These are phyloP conservation scores for Wickerhamomyces chaumierensis DNA, from an alignment of 805 yeast genomes.

Conservation along the genomic window DNA sequence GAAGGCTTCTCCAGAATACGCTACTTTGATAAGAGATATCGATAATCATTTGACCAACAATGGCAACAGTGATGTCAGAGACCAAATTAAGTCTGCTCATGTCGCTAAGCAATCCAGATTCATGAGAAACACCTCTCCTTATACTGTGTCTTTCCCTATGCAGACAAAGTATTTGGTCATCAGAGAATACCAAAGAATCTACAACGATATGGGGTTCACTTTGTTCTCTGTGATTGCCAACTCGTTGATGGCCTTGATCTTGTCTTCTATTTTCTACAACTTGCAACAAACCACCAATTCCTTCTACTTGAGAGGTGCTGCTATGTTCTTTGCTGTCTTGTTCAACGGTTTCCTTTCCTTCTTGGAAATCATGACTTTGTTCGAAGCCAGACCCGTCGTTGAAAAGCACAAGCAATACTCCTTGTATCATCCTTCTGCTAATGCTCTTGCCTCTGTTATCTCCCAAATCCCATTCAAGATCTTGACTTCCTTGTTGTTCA, in stretches of 20 bases:
- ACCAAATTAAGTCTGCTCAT: constrained; percentile 31
- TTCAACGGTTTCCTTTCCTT: constrained; percentile 53
- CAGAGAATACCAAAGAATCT: constrained; percentile 38
- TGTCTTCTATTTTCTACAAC: constrained; percentile 50
- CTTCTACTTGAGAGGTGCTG: constrained; percentile 47
- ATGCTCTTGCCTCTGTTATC: constrained; percentile 51
- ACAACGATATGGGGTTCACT: constrained; percentile 36
- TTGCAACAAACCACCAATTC: constrained; percentile 30
- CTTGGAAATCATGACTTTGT: constrained; percentile 34
- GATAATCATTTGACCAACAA: neutral
- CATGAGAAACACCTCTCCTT: constrained; percentile 37
- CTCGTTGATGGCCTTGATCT: constrained; percentile 39
- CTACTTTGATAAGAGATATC: constrained; percentile 3
- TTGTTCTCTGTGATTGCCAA: constrained; percentile 32
- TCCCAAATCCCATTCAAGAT: constrained; percentile 46
- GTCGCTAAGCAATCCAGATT: constrained; percentile 39
- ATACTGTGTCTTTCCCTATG: constrained; percentile 37
- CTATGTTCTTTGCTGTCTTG: constrained; percentile 55
- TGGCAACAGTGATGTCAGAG: constrained; percentile 24
- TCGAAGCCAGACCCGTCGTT: constrained; percentile 35
- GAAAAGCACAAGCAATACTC: constrained; percentile 50
- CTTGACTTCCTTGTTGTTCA: constrained; percentile 31
- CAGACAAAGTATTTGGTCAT: constrained; percentile 36
- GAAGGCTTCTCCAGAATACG: constrained; percentile 33
- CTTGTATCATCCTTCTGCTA: constrained; percentile 51